These are phyloP conservation scores for Macrotyloma uniflorum DNA, from an alignment of 306 rosid genomes.

Conservation along the genomic window DNA sequence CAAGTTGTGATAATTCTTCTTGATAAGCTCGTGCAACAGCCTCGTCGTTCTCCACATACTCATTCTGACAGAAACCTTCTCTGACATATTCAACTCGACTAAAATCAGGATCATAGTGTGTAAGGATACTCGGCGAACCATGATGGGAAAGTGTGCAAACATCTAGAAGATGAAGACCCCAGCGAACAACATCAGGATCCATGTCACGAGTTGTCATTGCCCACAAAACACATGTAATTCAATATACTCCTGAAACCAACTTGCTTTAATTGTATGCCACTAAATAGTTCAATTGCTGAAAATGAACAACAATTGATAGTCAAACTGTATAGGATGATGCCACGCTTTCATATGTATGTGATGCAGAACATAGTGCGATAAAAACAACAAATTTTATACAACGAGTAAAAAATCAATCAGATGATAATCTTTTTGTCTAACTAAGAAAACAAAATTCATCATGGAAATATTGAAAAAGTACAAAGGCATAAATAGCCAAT, in stretches of 20 bases:
- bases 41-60: constrained; percentile 75
- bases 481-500: background rate
- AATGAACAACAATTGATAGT: constrained; percentile 10
- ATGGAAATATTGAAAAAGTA: constrained; percentile 2
- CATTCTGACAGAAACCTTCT: constrained; percentile 68
- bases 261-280: constrained; percentile 20
- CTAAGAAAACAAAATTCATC: constrained; percentile 5
- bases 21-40: constrained; percentile 86
- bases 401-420: background rate
- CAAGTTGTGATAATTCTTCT: constrained; percentile 74
- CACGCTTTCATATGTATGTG: background rate
- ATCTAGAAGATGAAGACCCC: constrained; percentile 94
- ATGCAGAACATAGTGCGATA: background rate
- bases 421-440: background rate
- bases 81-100: constrained; percentile 70
- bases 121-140: constrained; percentile 50
- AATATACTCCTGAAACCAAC: constrained; percentile 37
- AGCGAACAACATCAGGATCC: constrained; percentile 86
- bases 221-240: constrained; percentile 36
- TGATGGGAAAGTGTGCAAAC: constrained; percentile 70
- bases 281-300: constrained; percentile 40
- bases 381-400: background rate
- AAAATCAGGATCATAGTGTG: constrained; percentile 62
- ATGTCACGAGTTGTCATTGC: constrained; percentile 54
- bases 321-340: background rate